Evolutionary conservation across 2,329 filamentous ascomycete species (phyloP).

Genomic region (Penicillium janthinellum): DNA sequence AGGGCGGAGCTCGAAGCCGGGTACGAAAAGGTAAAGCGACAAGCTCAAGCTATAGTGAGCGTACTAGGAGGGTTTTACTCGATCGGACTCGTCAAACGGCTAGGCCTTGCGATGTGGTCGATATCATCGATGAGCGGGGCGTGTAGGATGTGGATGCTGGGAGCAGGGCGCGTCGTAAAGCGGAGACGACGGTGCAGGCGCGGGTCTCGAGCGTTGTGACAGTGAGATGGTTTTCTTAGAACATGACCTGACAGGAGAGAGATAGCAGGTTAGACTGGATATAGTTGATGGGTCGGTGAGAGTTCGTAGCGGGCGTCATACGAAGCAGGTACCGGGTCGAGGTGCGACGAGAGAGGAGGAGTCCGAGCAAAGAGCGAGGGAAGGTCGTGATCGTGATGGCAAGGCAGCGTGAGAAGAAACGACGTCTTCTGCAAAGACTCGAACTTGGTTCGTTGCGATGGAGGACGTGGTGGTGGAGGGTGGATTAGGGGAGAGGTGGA

Average conservation of each 20-base stretch:
- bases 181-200: slow-evolving; percentile 5
- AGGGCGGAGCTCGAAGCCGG: slow-evolving; percentile 14
- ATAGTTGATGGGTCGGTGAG: slow-evolving; percentile 9
- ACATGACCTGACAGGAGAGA: not conserved
- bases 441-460: not conserved
- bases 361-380: not conserved
- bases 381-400: slow-evolving; percentile 9
- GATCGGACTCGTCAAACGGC: not conserved
- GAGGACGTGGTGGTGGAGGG: slow-evolving; percentile 9
- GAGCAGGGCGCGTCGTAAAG: slow-evolving; percentile 7
- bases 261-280: not conserved
- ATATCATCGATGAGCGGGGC: slow-evolving; percentile 13
- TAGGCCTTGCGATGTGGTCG: not conserved
- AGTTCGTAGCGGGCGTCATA: slow-evolving; percentile 3
- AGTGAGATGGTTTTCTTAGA: not conserved
- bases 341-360: slow-evolving; percentile 7
- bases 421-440: not conserved
- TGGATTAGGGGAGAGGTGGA: slow-evolving; percentile 2
- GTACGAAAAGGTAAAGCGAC: slow-evolving; percentile 1
- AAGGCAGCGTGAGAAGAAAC: not conserved
- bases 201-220: not conserved
- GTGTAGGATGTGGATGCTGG: slow-evolving; percentile 3
- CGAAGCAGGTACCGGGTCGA: slow-evolving; percentile 8
- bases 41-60: not conserved
- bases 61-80: not conserved